These are phyloP conservation scores for Cucumis melo DNA, from an alignment of 306 rosid genomes.

Conservation along the genomic window DNA sequence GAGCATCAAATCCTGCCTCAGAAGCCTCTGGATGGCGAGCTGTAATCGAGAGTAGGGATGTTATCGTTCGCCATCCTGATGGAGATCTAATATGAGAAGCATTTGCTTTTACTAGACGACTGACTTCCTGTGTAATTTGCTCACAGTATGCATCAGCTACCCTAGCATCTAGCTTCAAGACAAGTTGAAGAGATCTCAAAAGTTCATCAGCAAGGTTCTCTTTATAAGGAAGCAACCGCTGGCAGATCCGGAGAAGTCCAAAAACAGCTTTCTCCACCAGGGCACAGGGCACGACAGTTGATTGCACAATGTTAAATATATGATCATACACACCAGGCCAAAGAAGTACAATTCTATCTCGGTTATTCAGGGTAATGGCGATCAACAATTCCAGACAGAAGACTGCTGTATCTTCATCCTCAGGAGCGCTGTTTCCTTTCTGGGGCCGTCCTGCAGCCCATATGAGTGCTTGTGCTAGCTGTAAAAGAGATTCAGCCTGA, in stretches of 20 bases:
- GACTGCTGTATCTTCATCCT: constrained; percentile 98
- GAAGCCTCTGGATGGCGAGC: constrained; percentile 93
- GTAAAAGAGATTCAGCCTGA: constrained; percentile 86
- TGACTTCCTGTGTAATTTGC: constrained; percentile 93
- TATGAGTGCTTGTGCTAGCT: constrained; percentile 83
- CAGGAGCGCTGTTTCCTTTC: constrained; percentile 75
- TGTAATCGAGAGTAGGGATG: constrained; percentile 68
- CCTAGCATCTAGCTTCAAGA: constrained; percentile 92
- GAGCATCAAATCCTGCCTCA: constrained; percentile 88
- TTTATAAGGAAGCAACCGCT: constrained; percentile 93
- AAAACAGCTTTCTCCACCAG: constrained; percentile 97
- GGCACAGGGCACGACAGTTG: constrained; percentile 87
- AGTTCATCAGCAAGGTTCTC: constrained; percentile 94
- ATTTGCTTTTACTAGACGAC: constrained; percentile 90
- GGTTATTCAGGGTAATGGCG: constrained; percentile 86
- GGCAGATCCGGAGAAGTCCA: constrained; percentile 94
- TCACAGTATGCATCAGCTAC: constrained; percentile 97
- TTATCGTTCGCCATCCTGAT: constrained; percentile 86
- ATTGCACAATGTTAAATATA: constrained; percentile 84
- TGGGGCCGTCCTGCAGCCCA: constrained; percentile 93
- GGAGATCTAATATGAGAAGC: constrained; percentile 93
- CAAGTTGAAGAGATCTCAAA: constrained; percentile 86
- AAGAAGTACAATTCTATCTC: constrained; percentile 86
- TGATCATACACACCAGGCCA: constrained; percentile 99
- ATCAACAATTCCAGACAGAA: constrained; percentile 90